Conservation (phyloP, 177 flowering plant species). For the Vitis hybrid region DNA sequence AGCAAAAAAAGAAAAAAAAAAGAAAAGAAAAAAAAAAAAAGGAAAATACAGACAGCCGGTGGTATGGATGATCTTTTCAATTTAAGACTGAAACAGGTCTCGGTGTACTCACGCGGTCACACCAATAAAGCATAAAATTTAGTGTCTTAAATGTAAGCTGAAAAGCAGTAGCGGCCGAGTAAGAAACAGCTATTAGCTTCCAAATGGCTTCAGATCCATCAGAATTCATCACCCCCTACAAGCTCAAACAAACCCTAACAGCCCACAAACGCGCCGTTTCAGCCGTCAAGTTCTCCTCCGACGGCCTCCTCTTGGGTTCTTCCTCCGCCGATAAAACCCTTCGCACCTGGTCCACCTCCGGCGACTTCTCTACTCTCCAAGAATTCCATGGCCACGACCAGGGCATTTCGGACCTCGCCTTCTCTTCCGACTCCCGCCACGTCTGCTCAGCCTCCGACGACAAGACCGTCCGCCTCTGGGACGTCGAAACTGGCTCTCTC, state of each 20-base stretch:
- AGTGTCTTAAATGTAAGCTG: too few species aligned
- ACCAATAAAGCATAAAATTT: too few species aligned
- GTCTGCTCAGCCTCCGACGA: constrained; percentile 93
- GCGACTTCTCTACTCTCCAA: constrained; percentile 36
- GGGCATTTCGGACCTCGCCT: constrained; percentile 90
- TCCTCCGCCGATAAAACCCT: constrained; percentile 90
- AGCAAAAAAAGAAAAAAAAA: too few species aligned
- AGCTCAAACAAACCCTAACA: constrained; percentile 64
- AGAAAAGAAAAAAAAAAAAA: too few species aligned
- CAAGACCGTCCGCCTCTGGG: constrained; percentile 81
- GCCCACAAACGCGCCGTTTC: constrained; percentile 83
- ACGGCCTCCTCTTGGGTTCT: constrained; percentile 78
- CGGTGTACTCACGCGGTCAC: too few species aligned
- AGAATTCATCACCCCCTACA: constrained; percentile 61
- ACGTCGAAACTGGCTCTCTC: constrained; percentile 51
- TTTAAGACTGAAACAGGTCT: too few species aligned
- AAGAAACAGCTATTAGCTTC: neutral
- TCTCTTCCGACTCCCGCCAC: constrained; percentile 79
- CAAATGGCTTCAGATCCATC: constrained; percentile 26
- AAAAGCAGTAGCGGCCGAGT: too few species aligned
- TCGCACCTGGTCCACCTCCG: constrained; percentile 45
- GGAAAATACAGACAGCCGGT: too few species aligned
- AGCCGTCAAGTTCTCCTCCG: constrained; percentile 84
- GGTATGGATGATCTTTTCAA: too few species aligned
- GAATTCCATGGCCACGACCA: constrained; percentile 65